Base-by-base conservation (phyloP, 805 yeast genomes). In the Saccharomycopsis sp. region DNA sequence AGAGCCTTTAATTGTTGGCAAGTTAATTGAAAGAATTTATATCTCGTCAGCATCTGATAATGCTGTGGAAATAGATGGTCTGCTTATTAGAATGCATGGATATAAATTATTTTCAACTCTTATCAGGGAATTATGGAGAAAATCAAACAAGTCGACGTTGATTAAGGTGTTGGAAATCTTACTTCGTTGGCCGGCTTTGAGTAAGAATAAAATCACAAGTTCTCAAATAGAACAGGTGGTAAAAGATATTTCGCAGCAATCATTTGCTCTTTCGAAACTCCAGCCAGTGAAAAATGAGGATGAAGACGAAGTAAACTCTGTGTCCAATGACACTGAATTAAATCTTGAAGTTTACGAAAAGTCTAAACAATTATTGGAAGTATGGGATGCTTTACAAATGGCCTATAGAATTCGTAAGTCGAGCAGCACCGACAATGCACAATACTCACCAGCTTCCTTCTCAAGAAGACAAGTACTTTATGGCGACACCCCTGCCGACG, bases 331-430 rank as follows among this genome's bases (percentile, higher is more conserved):
- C n/a, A 54, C 60, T 17, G 57, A 20, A 17, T 22, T 52, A 56
- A 69, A 68, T 58, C 66, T 64, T 2, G 70, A 69, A 9, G 66
- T 78, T 38, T 66, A 70, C 63, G 58, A 57, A 1, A 70, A 77
- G 56, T 77, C 86, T 2, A 59, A 69, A 2, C 69, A 69, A 3
- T 71, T 93, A 44, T 65, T 89, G 25, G 74, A 77, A 0, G 85
- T 77, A 58, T 93, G 97, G 97, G 75, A 84, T 52, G 73, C 74
- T 24, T 79, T 89, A 60, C 85, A 87, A 67, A 83, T 89, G 80
- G 92, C 91, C n/a, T 88, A 86, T 67, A 80, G 94, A 52, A 92
- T 93, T 55, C 92, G 96, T 0, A 85, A 92, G 65, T 78, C 60
- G 8, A 77, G 47, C 72, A 66, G 58, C 52, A 42, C n/a, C 35